These are phyloP conservation scores for Barnettozyma wickerhamii DNA, from an alignment of 805 yeast species.

Conservation along the genomic window DNA sequence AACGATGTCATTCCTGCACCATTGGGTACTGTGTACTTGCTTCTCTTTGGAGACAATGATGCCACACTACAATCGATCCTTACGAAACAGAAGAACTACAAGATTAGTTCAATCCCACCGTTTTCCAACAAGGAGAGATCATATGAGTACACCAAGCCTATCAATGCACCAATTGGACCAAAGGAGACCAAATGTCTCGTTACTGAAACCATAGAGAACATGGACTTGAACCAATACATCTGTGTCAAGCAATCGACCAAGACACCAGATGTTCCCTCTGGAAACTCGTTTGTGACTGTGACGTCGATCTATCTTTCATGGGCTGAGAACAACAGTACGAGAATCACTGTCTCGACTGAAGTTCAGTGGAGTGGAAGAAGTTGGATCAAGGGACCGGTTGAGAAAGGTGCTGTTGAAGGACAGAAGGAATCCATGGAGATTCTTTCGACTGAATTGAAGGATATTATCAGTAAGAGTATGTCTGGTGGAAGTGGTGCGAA, in stretches of 20 bases:
- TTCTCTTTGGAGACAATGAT: slow-evolving; percentile 57
- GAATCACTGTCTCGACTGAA: slow-evolving; percentile 48
- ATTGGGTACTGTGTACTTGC: slow-evolving; percentile 53
- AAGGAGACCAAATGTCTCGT: slow-evolving; percentile 74
- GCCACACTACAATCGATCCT: slow-evolving; percentile 44
- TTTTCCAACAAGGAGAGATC: slow-evolving; percentile 39
- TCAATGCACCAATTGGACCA: slow-evolving; percentile 85
- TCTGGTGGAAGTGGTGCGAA: slow-evolving; percentile 10
- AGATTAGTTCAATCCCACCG: slow-evolving; percentile 43
- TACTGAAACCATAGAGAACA: slow-evolving; percentile 52
- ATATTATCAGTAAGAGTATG: slow-evolving; percentile 22
- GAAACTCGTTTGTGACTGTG: slow-evolving; percentile 58
- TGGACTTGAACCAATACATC: slow-evolving; percentile 52
- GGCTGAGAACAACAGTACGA: slow-evolving; percentile 53
- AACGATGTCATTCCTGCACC: slow-evolving; percentile 57
- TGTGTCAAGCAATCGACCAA: slow-evolving; percentile 56
- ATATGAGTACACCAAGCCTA: slow-evolving; percentile 68
- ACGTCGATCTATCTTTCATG: slow-evolving; percentile 61
- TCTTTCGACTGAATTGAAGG: slow-evolving; percentile 38
- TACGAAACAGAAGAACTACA: slow-evolving; percentile 57
- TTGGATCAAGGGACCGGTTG: slow-evolving; percentile 73
- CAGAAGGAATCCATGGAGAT: slow-evolving; percentile 55
- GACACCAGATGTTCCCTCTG: slow-evolving; percentile 96
- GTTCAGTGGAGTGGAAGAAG: slow-evolving; percentile 73
- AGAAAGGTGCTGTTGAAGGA: slow-evolving; percentile 71